Conservation (phyloP, 129 eudicot species). For the Mikania micrantha region DNA sequence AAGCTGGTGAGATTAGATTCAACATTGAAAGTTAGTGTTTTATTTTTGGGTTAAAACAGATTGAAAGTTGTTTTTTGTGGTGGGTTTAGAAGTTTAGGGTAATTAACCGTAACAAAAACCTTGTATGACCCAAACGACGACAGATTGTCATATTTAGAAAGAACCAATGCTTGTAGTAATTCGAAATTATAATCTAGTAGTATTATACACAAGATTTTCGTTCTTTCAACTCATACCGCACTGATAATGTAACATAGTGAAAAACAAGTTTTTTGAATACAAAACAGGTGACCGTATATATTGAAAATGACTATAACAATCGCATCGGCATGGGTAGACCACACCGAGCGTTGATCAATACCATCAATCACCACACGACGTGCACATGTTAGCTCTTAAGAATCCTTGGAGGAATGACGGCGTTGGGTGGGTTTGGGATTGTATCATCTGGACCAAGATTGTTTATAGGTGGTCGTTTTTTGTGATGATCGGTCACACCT, state of each 20-base stretch:
- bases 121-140: conserved; percentile 35
- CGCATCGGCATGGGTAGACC: not conserved
- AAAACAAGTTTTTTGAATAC: too few relatives aligned
- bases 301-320: not conserved
- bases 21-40: conserved; percentile 1
- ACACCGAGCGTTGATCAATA: not conserved
- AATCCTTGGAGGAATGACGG: conserved; percentile 44
- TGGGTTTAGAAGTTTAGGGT: conserved; percentile 23
- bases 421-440: conserved; percentile 57
- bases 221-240: too few relatives aligned
- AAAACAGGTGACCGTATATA: too few relatives aligned
- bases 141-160: conserved; percentile 14
- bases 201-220: too few relatives aligned
- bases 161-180: not conserved
- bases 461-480: conserved; percentile 71
- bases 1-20: conserved; percentile 1
- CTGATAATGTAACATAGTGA: too few relatives aligned
- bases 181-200: too few relatives aligned
- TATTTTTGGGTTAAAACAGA: conserved; percentile 5
- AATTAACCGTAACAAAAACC: not conserved
- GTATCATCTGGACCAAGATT: conserved; percentile 53
- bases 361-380: not conserved
- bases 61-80: conserved; percentile 1
- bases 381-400: conserved; percentile 25
- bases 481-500: conserved; percentile 67